Evolutionary conservation across 1,284 basidiomycete species (phyloP).

Genomic region (Ganoderma meredithae): DNA sequence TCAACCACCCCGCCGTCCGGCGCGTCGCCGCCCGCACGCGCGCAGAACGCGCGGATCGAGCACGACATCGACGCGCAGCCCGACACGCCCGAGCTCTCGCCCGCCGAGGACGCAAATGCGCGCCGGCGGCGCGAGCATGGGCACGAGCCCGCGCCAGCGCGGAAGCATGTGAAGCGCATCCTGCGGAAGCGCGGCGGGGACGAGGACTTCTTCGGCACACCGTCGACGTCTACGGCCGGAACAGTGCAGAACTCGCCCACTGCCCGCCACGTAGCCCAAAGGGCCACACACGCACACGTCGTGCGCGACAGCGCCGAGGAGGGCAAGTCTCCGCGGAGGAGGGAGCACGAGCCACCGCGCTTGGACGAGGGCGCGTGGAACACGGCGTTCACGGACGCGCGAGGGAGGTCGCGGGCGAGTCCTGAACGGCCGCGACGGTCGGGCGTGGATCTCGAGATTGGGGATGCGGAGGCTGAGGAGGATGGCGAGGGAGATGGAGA

Average conservation of each 20-base stretch:
- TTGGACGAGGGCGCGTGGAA: conserved; percentile 38
- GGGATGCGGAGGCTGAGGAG: conserved; percentile 13
- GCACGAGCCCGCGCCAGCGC: conserved; percentile 15
- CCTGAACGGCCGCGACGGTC: conserved; percentile 16
- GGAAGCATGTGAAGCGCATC: conserved; percentile 24
- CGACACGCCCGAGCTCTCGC: conserved; percentile 24
- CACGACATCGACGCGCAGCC: conserved; percentile 14
- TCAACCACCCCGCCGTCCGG: conserved; percentile 1
- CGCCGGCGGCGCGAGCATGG: conserved; percentile 15
- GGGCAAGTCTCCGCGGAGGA: conserved; percentile 8
- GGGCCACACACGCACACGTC: background rate
- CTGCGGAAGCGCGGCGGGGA: conserved; percentile 8
- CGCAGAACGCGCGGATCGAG: conserved; percentile 20
- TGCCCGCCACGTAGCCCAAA: conserved; percentile 19
- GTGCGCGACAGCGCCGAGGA: background rate
- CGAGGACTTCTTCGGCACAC: conserved; percentile 29
- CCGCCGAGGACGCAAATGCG: conserved; percentile 20
- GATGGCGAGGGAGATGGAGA: background rate
- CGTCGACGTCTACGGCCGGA: conserved; percentile 4
- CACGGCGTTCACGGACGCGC: conserved; percentile 34
- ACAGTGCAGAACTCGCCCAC: conserved; percentile 21
- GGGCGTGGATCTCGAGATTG: conserved; percentile 29
- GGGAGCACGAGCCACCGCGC: conserved; percentile 30
- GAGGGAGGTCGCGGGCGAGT: conserved; percentile 26
- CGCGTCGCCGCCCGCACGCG: conserved; percentile 22